These are phyloP conservation scores for Kluyveromyces dobzhanskii DNA, from an alignment of 805 yeast genomes.

Conservation along the genomic window DNA sequence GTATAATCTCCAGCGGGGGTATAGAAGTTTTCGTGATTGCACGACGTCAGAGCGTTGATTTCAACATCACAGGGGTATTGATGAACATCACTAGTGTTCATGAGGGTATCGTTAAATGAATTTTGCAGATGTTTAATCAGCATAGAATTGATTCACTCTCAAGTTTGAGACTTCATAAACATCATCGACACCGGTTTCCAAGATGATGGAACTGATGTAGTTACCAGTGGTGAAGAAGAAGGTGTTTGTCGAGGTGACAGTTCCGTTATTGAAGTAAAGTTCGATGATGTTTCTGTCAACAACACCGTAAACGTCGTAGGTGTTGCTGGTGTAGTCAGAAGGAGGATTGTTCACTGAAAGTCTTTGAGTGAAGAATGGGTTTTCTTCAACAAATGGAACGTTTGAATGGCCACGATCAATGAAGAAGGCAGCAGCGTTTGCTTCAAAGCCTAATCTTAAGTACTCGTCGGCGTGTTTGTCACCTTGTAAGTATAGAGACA, in stretches of 20 bases:
- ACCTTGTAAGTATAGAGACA: slow-evolving; percentile 15
- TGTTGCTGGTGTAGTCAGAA: slow-evolving; percentile 5
- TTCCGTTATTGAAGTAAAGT: slow-evolving; percentile 27
- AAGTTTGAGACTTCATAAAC: slow-evolving; percentile 8
- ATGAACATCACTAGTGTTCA: no score
- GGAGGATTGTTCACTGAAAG: slow-evolving; percentile 21
- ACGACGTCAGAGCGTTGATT: no score
- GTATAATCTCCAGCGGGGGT: no score
- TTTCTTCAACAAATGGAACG: slow-evolving; percentile 14
- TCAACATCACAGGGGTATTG: no score
- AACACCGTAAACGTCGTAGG: slow-evolving; percentile 24
- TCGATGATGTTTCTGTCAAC: slow-evolving; percentile 28
- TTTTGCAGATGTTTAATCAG: no score
- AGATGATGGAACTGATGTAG: slow-evolving; percentile 10
- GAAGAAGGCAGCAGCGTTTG: slow-evolving; percentile 17
- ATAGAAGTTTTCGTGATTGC: no score
- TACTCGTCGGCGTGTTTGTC: slow-evolving; percentile 13
- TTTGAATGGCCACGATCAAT: slow-evolving; percentile 23
- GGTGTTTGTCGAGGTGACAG: slow-evolving; percentile 21
- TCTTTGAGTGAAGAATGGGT: slow-evolving; percentile 25
- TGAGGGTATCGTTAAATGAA: not conserved
- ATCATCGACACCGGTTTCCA: slow-evolving; percentile 9
- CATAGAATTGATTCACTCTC: slow-evolving; percentile 7
- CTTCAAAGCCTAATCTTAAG: slow-evolving; percentile 23
- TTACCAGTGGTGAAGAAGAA: slow-evolving; percentile 23